Conservation (phyloP, 805 yeast species). For the Sugiyamaella marilandica region DNA sequence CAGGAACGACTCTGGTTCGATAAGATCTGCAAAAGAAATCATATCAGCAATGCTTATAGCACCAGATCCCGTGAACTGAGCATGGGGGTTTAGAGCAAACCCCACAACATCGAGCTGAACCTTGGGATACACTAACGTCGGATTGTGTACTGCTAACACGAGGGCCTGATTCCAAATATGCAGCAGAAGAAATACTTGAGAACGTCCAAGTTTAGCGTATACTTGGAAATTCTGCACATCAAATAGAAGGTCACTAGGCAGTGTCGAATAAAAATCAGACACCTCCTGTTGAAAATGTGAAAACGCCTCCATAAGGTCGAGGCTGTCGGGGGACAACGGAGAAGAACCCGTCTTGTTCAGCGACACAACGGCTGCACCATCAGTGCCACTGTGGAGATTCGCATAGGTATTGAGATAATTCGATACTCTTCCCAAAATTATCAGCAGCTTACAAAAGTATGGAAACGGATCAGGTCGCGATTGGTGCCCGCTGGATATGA, state of each 20-base stretch:
- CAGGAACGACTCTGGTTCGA: constrained; percentile 25
- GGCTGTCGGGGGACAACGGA: constrained; percentile 12
- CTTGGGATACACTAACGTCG: constrained; percentile 26
- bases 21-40: constrained; percentile 27
- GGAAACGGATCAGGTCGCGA: constrained; percentile 25
- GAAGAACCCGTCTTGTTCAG: neutral
- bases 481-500: constrained; percentile 12
- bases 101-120: constrained; percentile 21
- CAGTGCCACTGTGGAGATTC: neutral
- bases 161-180: constrained; percentile 30
- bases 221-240: constrained; percentile 27
- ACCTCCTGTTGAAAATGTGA: constrained; percentile 21
- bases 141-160: constrained; percentile 29
- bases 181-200: constrained; percentile 25
- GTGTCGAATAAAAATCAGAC: constrained; percentile 23
- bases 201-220: constrained; percentile 20
- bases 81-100: constrained; percentile 19
- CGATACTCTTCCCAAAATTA: constrained; percentile 25
- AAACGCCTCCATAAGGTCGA: constrained; percentile 16
- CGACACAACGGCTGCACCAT: neutral
- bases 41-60: constrained; percentile 30
- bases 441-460: constrained; percentile 23
- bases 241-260: constrained; percentile 26
- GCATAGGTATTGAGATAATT: constrained; percentile 24
- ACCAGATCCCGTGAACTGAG: constrained; percentile 26